Evolutionary conservation across 257 asterid species (phyloP).

Genomic region (Solanum clarkiae): DNA sequence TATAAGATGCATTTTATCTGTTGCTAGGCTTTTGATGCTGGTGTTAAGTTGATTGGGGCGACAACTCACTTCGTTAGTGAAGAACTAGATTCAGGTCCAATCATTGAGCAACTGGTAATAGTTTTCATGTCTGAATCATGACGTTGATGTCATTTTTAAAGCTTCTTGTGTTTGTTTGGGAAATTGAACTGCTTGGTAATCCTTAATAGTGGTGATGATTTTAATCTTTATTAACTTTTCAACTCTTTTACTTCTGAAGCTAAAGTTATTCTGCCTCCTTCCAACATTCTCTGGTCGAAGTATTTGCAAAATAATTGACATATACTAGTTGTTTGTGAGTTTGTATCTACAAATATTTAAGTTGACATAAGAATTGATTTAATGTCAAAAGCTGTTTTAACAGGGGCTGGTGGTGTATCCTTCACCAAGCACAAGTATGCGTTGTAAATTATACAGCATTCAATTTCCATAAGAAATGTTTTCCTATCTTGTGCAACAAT

Average conservation of each 20-base stretch:
- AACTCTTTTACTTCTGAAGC: neutral
- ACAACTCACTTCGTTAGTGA: conserved; percentile 89
- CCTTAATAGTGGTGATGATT: neutral
- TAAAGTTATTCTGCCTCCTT: neutral
- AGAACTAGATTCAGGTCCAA: conserved; percentile 91
- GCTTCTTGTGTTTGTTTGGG: neutral
- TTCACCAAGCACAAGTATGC: neutral
- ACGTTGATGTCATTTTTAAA: neutral
- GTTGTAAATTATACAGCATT: neutral
- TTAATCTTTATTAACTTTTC: neutral
- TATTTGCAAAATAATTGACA: neutral
- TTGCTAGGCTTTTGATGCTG: conserved; percentile 83
- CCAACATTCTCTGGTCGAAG: neutral
- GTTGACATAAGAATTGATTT: neutral
- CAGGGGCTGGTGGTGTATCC: neutral
- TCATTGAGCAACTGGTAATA: conserved; percentile 89
- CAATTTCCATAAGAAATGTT: neutral
- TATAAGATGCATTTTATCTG: neutral
- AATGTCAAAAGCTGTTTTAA: neutral
- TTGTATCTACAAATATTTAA: neutral
- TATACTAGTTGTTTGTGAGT: neutral
- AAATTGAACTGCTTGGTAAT: neutral
- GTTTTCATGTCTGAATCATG: neutral
- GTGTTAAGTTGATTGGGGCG: conserved; percentile 94
- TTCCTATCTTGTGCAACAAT: neutral